Base-by-base conservation (phyloP, 768 basidiomycete species). In the Auriculariales sp. region DNA sequence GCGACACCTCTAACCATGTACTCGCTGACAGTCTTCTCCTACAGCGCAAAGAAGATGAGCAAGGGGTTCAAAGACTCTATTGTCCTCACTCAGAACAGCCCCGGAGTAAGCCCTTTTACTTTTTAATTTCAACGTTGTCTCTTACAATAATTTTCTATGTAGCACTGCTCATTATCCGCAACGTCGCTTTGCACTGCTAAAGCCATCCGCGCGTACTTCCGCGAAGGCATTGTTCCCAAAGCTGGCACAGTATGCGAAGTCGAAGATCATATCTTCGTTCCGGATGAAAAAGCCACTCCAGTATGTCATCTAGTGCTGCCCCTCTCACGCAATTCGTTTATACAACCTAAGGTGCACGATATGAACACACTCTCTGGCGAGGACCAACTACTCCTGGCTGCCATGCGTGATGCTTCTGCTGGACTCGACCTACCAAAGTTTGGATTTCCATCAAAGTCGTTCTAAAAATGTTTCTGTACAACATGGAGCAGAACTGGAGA, bases 181-280 rank as follows among this genome's bases (percentile, higher is more conserved):
- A 47, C 53, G 6, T 58, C 57, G 3, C 48, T 54, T 2, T 58
- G 54, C 36, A 58, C 60, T 4, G 52, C 52, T 1, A 58, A 56
- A 39, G 35, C 46, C 30, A 55, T 61, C 46, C 56, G 59, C 3
- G 49, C 46, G 7, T 61, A 61, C 49, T 61, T 61, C 56, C 49
- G 52, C n/a, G 52, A 61, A 1, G 60, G 60, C 19, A 53, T 46
- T 11, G 46, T 61, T 2, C 60, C 60, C 3, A 29, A 50, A 31
- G 31, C 47, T 3, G 60, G 56, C 9, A 58, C 60, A 12, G 55
- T 60, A 5, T 61, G 60, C 49, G 50, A 55, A 15, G 50, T 56
- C 31, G 49, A 56, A 31, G 47, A 49, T 36, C 39, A 25, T 29
- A 22, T 55, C 4, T 57, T 57, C 51, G 48, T 25, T 19, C 39